Evolutionary conservation across 2,329 filamentous ascomycete species (phyloP).

Genomic region (Nemania sp.): DNA sequence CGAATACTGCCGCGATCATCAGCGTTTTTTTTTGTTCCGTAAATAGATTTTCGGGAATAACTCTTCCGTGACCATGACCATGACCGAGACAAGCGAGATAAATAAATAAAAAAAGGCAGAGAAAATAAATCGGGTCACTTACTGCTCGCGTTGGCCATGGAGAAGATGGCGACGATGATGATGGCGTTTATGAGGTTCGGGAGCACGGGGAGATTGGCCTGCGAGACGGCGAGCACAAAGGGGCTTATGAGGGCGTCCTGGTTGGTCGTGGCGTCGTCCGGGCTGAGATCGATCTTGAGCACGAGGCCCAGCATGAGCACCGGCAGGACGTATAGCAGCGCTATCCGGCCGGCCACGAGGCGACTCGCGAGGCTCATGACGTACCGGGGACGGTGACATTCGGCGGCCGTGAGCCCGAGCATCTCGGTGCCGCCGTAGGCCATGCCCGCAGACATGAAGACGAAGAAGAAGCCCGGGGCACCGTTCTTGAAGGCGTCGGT

Average conservation of each 20-base stretch:
- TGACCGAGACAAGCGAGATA: neutral
- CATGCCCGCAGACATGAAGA: conserved; percentile 51
- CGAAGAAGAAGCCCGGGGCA: conserved; percentile 47
- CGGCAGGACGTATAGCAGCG: conserved; percentile 46
- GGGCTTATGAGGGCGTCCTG: conserved; percentile 8
- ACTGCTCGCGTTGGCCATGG: conserved; percentile 48
- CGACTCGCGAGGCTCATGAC: conserved; percentile 46
- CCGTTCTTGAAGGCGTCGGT: conserved; percentile 51
- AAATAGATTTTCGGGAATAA: neutral
- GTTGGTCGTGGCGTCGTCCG: neutral
- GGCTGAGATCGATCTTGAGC: conserved; percentile 34
- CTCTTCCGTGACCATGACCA: neutral
- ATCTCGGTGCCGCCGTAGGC: conserved; percentile 53
- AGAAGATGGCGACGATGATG: conserved; percentile 43
- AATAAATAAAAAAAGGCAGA: too few relatives aligned
- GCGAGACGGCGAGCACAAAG: conserved; percentile 21
- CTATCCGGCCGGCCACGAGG: conserved; percentile 47
- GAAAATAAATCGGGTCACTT: neutral
- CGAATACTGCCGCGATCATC: conserved; percentile 34
- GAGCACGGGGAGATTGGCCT: conserved; percentile 35
- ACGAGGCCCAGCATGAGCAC: conserved; percentile 44
- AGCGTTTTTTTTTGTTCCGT: neutral
- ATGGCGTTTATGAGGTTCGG: conserved; percentile 44
- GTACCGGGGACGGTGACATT: conserved; percentile 45
- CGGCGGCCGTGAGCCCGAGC: conserved; percentile 50